phyloP scores from a whole-genome alignment of 768 basidiomycete genomes.

The Tylopilus vinaceipallidus region DNA sequence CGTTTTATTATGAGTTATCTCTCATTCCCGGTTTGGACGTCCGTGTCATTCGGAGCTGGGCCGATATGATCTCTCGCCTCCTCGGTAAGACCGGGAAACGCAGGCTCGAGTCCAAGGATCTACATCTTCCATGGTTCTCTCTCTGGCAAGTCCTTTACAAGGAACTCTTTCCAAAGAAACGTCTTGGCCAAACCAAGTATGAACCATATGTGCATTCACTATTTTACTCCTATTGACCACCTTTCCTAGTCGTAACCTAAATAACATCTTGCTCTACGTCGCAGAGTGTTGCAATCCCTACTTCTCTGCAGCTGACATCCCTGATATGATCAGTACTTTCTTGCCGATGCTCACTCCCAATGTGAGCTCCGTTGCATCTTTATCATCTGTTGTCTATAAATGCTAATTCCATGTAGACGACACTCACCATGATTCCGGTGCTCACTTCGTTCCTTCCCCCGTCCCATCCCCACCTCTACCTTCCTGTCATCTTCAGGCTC shows the following conservation, averaged over 20 bases:
- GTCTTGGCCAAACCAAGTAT: slow-evolving; percentile 58
- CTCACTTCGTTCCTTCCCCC: slow-evolving; percentile 77
- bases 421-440: slow-evolving; percentile 72
- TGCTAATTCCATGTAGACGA: slow-evolving; percentile 42
- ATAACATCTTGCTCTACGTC: slow-evolving; percentile 71
- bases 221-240: slow-evolving; percentile 7
- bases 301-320: slow-evolving; percentile 62
- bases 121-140: slow-evolving; percentile 70
- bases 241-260: slow-evolving; percentile 51
- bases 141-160: slow-evolving; percentile 74
- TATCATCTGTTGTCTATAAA: not conserved
- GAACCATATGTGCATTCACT: slow-evolving; percentile 21
- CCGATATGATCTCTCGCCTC: slow-evolving; percentile 73
- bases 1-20: slow-evolving; percentile 77
- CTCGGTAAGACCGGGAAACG: slow-evolving; percentile 66
- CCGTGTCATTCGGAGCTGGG: slow-evolving; percentile 69
- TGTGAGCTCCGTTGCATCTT: slow-evolving; percentile 39
- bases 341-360: slow-evolving; percentile 69
- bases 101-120: slow-evolving; percentile 64
- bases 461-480: slow-evolving; percentile 60
- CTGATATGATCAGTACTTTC: slow-evolving; percentile 68
- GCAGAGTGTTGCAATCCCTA: slow-evolving; percentile 74
- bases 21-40: slow-evolving; percentile 74
- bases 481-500: slow-evolving; percentile 68
- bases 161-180: slow-evolving; percentile 72